Percentiles rank a stretch among this genome's conserved stretches.
phyloP scores from a whole-genome alignment of 495 filamentous ascomycete genomes.

The Penicillium ucsense region DNA sequence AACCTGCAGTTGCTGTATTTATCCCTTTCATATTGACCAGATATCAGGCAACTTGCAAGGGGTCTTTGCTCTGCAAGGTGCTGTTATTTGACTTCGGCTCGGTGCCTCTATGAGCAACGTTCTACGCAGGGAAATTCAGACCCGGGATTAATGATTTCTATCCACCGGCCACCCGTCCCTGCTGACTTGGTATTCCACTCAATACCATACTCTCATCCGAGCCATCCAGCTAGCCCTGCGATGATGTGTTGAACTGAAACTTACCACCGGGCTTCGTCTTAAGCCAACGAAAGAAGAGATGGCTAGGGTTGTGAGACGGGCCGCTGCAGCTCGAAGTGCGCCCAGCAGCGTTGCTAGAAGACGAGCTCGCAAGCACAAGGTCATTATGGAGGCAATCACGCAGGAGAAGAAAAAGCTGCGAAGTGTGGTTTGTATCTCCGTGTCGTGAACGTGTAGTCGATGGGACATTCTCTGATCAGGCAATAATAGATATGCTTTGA shows the following conservation, averaged over 20 bases:
- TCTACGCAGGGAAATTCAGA: not conserved
- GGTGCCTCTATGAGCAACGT: not conserved
- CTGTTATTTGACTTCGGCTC: not conserved
- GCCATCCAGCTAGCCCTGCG: not conserved
- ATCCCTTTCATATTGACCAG: not conserved
- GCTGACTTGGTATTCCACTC: not conserved
- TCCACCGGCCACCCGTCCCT: conserved; percentile 5
- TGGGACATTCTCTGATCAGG: conserved; percentile 11
- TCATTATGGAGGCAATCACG: conserved; percentile 47
- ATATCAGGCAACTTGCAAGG: not conserved
- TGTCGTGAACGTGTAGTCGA: not conserved
- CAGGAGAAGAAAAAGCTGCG: conserved; percentile 52
- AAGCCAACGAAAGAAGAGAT: conserved; percentile 17
- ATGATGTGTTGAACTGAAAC: conserved; percentile 5
- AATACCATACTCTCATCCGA: not conserved
- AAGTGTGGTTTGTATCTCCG: conserved; percentile 40
- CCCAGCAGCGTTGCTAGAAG: conserved; percentile 23
- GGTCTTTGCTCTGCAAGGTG: not conserved
- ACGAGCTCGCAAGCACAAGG: conserved; percentile 44
- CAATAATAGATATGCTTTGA: conserved; percentile 38
- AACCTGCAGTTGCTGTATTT: not conserved
- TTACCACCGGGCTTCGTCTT: conserved; percentile 11
- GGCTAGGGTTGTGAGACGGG: conserved; percentile 29
- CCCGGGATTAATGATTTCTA: not conserved
- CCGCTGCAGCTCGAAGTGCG: conserved; percentile 22